A percentile compares a stretch with the other conserved stretches of the same genome.
These are phyloP conservation scores for Xerocomellus amylosporus DNA, from an alignment of 768 basidiomycete species.

Conservation along the genomic window DNA sequence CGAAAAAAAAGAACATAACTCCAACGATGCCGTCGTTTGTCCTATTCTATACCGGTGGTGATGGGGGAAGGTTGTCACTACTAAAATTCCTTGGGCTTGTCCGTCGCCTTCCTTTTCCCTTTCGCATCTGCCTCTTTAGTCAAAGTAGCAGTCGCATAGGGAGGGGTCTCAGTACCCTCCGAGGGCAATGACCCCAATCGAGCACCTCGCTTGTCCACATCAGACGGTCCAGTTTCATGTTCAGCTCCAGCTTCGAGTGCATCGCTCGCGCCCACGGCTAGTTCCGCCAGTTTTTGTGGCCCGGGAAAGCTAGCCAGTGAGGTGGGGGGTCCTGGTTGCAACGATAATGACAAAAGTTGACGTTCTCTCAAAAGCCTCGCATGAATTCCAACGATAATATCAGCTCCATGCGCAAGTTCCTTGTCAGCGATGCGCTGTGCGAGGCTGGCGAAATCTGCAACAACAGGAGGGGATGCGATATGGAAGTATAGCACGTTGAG, in stretches of 20 bases:
- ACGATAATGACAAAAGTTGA: conserved; percentile 1
- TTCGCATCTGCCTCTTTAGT: too few species aligned
- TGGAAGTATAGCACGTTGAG: conserved; percentile 14
- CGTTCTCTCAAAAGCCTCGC: conserved; percentile 9
- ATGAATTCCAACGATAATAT: conserved; percentile 20
- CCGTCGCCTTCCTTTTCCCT: neutral
- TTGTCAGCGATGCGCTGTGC: conserved; percentile 14
- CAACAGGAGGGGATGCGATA: neutral
- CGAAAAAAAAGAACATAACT: too few species aligned
- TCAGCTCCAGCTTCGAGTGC: neutral
- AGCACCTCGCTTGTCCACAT: neutral
- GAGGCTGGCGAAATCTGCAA: conserved; percentile 11
- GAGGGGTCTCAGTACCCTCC: too few species aligned
- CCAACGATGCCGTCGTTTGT: too few species aligned
- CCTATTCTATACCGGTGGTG: too few species aligned
- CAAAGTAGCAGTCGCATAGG: too few species aligned
- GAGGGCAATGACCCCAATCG: too few species aligned
- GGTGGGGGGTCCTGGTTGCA: neutral
- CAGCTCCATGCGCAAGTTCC: conserved; percentile 21
- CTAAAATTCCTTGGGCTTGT: neutral
- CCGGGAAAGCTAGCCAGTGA: too few species aligned
- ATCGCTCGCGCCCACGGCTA: neutral
- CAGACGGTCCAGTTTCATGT: neutral
- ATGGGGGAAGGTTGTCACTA: too few species aligned
- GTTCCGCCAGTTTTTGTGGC: too few species aligned